phyloP scores from a whole-genome alignment of 2,329 filamentous ascomycete species.

The Talaromyces sp. region DNA sequence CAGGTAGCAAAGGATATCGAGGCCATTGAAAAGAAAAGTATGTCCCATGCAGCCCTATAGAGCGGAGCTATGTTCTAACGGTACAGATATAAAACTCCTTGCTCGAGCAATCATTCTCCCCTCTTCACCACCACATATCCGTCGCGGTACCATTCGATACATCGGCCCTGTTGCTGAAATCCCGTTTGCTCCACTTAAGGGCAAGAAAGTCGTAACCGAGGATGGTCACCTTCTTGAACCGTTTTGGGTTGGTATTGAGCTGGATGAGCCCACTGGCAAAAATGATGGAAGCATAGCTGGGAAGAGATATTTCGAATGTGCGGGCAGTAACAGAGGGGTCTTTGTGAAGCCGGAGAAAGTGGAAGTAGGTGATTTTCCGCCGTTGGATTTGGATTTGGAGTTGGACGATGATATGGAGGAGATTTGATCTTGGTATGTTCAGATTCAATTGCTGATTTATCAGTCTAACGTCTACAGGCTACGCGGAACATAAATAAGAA shows the following conservation, averaged over 20 bases:
- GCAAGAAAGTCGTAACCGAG: slow-evolving; percentile 22
- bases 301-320: slow-evolving; percentile 54
- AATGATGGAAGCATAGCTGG: slow-evolving; percentile 57
- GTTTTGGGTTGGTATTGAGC: slow-evolving; percentile 57
- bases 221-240: slow-evolving; percentile 26
- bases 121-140: slow-evolving; percentile 41
- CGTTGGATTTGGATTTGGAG: slow-evolving; percentile 51
- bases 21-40: slow-evolving; percentile 66
- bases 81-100: slow-evolving; percentile 41
- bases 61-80: background rate
- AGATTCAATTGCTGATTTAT: no score
- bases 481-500: background rate
- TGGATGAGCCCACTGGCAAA: slow-evolving; percentile 64
- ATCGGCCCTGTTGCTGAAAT: slow-evolving; percentile 42
- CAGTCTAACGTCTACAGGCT: background rate
- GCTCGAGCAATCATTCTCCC: slow-evolving; percentile 46
- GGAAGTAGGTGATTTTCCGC: slow-evolving; percentile 59
- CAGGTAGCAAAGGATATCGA: slow-evolving; percentile 56
- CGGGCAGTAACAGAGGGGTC: slow-evolving; percentile 52
- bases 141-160: slow-evolving; percentile 44
- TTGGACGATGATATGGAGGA: slow-evolving; percentile 55
- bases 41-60: slow-evolving; percentile 11
- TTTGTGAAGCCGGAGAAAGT: slow-evolving; percentile 63
- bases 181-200: slow-evolving; percentile 33
- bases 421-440: slow-evolving; percentile 34